Conservation (phyloP, 2,329 filamentous ascomycete species). For the Pseudogymnoascus sp. region DNA sequence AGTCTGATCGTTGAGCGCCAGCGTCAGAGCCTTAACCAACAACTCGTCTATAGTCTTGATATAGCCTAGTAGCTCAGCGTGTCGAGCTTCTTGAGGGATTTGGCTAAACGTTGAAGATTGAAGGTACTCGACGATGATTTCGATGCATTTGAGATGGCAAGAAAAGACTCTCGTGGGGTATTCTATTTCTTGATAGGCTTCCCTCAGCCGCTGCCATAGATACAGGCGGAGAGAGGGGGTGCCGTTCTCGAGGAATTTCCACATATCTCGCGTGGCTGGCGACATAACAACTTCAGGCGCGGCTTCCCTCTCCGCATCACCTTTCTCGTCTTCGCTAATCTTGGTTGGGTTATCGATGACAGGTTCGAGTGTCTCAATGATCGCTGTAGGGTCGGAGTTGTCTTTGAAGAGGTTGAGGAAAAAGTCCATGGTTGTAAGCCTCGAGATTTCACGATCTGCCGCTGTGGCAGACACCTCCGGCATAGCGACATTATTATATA, state of each 20-base stretch:
- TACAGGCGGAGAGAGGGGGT: conserved; percentile 77
- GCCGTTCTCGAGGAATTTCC: conserved; percentile 74
- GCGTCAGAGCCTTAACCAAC: conserved; percentile 60
- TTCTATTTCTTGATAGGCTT: conserved; percentile 77
- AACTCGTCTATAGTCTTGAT: conserved; percentile 74
- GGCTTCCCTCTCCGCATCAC: conserved; percentile 14
- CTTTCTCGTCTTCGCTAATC: conserved; percentile 12
- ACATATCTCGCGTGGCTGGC: conserved; percentile 61
- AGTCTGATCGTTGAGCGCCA: conserved; percentile 57
- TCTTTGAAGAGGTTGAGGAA: conserved; percentile 86
- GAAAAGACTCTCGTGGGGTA: conserved; percentile 84
- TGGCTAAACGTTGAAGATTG: conserved; percentile 50
- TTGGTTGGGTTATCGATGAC: conserved; percentile 56
- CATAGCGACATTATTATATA: conserved; percentile 85
- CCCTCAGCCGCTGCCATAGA: conserved; percentile 82
- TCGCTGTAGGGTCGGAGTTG: conserved; percentile 66
- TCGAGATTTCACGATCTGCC: conserved; percentile 83
- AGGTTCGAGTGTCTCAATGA: conserved; percentile 89
- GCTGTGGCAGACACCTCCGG: conserved; percentile 75
- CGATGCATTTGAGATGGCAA: conserved; percentile 77
- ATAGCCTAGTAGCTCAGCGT: conserved; percentile 63
- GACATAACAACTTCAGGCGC: conserved; percentile 14
- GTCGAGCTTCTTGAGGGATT: conserved; percentile 54
- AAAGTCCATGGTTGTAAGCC: conserved; percentile 92
- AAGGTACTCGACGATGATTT: conserved; percentile 68